Percentiles rank a stretch among this genome's conserved stretches.
These are phyloP conservation scores for Aspergillus coremiiformis DNA, from an alignment of 495 filamentous ascomycete species.

Conservation along the genomic window DNA sequence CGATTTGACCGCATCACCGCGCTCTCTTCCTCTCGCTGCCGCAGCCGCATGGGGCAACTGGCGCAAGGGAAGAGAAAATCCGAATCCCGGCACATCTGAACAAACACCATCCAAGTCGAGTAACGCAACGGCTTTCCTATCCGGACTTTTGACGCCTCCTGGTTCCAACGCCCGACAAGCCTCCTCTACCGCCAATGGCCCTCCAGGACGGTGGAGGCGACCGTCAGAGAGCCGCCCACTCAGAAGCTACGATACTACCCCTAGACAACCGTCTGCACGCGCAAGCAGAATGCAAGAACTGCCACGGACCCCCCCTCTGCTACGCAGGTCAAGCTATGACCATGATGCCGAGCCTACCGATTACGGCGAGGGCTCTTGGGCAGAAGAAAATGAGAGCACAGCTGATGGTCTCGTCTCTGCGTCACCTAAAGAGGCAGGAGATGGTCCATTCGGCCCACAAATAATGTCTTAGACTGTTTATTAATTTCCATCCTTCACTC, in stretches of 20 bases:
- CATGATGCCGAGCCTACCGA: slow-evolving; percentile 54
- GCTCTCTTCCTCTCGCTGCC: slow-evolving; percentile 71
- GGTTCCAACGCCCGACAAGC: slow-evolving; percentile 57
- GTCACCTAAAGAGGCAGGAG: slow-evolving; percentile 25
- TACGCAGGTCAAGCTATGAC: slow-evolving; percentile 62
- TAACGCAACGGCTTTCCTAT: slow-evolving; percentile 47
- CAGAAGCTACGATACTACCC: slow-evolving; percentile 26
- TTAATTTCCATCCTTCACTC: slow-evolving; percentile 10
- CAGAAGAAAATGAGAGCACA: slow-evolving; percentile 37
- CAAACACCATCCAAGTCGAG: slow-evolving; percentile 60
- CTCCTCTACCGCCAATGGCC: slow-evolving; percentile 28
- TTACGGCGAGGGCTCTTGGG: slow-evolving; percentile 26
- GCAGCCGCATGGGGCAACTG: slow-evolving; percentile 83
- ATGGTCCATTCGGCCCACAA: slow-evolving; percentile 34
- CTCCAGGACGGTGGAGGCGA: slow-evolving; percentile 40
- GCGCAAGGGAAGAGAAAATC: slow-evolving; percentile 53
- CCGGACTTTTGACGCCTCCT: slow-evolving; percentile 78
- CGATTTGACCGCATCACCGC: slow-evolving; percentile 64
- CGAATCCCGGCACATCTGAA: slow-evolving; percentile 39
- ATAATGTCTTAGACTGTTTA: slow-evolving; percentile 21
- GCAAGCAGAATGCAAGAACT: slow-evolving; percentile 33
- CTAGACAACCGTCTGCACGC: slow-evolving; percentile 22
- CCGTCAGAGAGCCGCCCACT: slow-evolving; percentile 35
- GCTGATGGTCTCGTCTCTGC: slow-evolving; percentile 35
- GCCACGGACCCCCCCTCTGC: slow-evolving; percentile 62